phyloP scores from a whole-genome alignment of 495 filamentous ascomycete species.

The Pseudevernia furfuracea region DNA sequence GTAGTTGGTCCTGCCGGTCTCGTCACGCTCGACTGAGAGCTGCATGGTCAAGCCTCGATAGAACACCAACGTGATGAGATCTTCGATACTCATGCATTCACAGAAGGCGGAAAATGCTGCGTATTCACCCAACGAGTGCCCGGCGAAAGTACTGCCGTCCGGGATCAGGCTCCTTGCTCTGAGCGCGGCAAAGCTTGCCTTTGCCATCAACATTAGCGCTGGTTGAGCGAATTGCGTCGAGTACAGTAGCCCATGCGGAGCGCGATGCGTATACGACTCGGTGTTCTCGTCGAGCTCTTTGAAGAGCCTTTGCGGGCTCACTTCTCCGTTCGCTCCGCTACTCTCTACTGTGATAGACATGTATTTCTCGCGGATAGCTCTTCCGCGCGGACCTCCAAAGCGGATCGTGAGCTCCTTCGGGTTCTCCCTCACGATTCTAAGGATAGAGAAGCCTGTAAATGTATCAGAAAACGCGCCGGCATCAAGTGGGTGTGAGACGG shows the following conservation, averaged over 20 bases:
- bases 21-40: slow-evolving; percentile 32
- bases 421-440: slow-evolving; percentile 36
- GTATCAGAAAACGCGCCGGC: no score
- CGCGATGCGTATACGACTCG: slow-evolving; percentile 33
- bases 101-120: slow-evolving; percentile 33
- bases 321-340: slow-evolving; percentile 20
- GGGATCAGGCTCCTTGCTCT: slow-evolving; percentile 29
- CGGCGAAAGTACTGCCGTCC: slow-evolving; percentile 31
- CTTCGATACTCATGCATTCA: slow-evolving; percentile 28
- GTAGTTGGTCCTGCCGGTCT: slow-evolving; percentile 29
- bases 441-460: slow-evolving; percentile 32
- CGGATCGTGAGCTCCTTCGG: slow-evolving; percentile 37
- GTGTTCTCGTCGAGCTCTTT: slow-evolving; percentile 26
- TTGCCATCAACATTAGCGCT: slow-evolving; percentile 34
- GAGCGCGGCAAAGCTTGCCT: slow-evolving; percentile 33
- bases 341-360: slow-evolving; percentile 28
- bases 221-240: slow-evolving; percentile 41
- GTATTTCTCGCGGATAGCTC: slow-evolving; percentile 36
- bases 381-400: slow-evolving; percentile 37
- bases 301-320: slow-evolving; percentile 23
- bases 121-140: slow-evolving; percentile 41
- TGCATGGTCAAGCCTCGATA: slow-evolving; percentile 42
- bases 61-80: slow-evolving; percentile 32
- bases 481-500: background rate
- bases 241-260: slow-evolving; percentile 32